Base-by-base conservation (phyloP, 2,329 filamentous ascomycete species). In the Bipolaris victoriae region DNA sequence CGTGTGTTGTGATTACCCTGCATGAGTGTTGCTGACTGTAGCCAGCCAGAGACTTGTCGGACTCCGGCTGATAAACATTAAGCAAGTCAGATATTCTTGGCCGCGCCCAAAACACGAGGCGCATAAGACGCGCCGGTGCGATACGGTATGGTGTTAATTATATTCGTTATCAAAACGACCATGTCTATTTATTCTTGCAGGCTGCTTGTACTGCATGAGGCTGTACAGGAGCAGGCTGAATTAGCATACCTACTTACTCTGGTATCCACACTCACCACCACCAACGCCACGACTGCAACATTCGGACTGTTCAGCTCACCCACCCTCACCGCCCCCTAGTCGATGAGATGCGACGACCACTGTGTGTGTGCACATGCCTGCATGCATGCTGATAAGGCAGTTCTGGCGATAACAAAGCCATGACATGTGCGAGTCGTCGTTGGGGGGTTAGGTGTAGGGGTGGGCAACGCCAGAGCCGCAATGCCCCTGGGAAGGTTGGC, bases 201-300 rank as follows among this genome's bases (percentile, higher is more conserved):
- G 48, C 40, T 51, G 57, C 48, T 58, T 37, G 37, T 53, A 33
- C 31, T 61, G 57, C 51, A 55, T 55, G 40, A 51, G 51, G 53
- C 35, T 29, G 60, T 31, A 24, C 11, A 46, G n/a, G 9, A 11
- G 40, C 40, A 41, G 20, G 35, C 37, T 36, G 29, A 45, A 46
- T 16, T 35, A 40, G 40, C 40, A 33, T 2, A 24, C 22, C 29
- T 40, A 49, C 36, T 31, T 20, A 49, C 36, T 31, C 10, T 18
- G 16, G 29, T 13, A 29, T 52, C 33, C 29, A 46, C 45, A 58
- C 44, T 10, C 9, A 29, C 26, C 26, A 29, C 26, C 26, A 10
- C 10, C 29, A n/a, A n/a, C n/a, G 10, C 29, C 29, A 51, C 36
- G 46, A 44, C 33, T 35, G 22, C 49, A 31, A 33, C 61, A 41